Percentiles rank a stretch among this genome's conserved stretches.
phyloP scores from a whole-genome alignment of 192 early-diverging fungal species.

The Coemansia sp. region DNA sequence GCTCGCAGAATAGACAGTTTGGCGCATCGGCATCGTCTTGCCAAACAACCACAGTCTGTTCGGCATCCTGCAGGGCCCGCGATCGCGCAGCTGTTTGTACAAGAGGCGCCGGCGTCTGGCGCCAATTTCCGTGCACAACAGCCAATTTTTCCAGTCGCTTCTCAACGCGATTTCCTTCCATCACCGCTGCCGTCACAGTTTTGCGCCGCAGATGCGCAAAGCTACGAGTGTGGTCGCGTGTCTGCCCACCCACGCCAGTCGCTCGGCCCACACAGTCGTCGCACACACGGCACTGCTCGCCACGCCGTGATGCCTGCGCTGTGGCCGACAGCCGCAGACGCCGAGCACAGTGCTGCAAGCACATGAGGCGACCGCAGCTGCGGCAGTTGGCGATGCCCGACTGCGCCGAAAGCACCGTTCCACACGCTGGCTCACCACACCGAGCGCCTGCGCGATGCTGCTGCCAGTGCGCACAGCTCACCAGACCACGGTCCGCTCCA shows the following conservation, averaged over 20 bases:
- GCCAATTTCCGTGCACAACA: conserved; percentile 13
- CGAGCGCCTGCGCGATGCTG: conserved; percentile 11
- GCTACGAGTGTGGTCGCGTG: conserved; percentile 53
- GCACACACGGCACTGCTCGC: conserved; percentile 62
- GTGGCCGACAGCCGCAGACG: conserved; percentile 59
- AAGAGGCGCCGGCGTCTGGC: background rate
- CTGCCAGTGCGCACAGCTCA: conserved; percentile 41
- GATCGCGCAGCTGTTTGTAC: background rate
- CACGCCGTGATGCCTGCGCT: conserved; percentile 61
- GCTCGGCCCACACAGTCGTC: conserved; percentile 56
- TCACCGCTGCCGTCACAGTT: conserved; percentile 59
- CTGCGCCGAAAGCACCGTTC: conserved; percentile 6
- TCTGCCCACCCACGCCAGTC: conserved; percentile 46
- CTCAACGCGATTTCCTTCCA: conserved; percentile 73
- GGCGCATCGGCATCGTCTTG: conserved; percentile 22
- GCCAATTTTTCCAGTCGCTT: conserved; percentile 71
- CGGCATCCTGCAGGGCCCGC: conserved; percentile 27
- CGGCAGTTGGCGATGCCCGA: conserved; percentile 15
- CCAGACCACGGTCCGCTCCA: conserved; percentile 23
- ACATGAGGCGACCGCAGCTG: conserved; percentile 67
- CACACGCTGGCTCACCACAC: conserved; percentile 32
- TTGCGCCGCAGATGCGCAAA: conserved; percentile 57
- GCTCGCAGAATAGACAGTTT: conserved; percentile 25
- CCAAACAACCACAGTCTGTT: conserved; percentile 49
- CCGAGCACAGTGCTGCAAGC: conserved; percentile 59